Evolutionary conservation across 306 rosid genomes (phyloP).

Genomic region (Coriaria nepalensis): DNA sequence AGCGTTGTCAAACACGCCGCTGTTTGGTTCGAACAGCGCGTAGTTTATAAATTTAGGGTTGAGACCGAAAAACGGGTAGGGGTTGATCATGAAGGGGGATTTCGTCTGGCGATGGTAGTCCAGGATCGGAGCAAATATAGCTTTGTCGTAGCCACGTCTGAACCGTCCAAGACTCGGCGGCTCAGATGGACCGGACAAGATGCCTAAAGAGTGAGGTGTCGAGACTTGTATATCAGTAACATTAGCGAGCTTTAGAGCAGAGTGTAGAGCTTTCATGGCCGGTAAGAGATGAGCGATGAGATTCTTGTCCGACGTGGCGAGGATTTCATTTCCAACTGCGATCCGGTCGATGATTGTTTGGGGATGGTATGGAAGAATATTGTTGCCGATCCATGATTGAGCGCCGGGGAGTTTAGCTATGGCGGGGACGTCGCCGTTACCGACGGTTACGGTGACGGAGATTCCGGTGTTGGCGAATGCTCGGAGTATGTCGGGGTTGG

Average conservation of each 20-base stretch:
- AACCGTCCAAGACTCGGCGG: conserved; percentile 61
- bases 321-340: conserved; percentile 78
- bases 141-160: conserved; percentile 52
- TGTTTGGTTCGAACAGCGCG: conserved; percentile 53
- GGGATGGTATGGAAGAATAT: conserved; percentile 51
- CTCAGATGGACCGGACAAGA: conserved; percentile 33
- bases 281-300: conserved; percentile 62
- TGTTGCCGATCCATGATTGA: conserved; percentile 40
- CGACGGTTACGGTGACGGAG: conserved; percentile 44
- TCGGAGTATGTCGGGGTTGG: conserved; percentile 49
- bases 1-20: conserved; percentile 49
- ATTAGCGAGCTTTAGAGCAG: conserved; percentile 42
- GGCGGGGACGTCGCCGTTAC: conserved; percentile 48
- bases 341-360: conserved; percentile 38
- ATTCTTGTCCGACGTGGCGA: conserved; percentile 64
- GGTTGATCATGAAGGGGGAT: conserved; percentile 63
- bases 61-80: conserved; percentile 73
- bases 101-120: conserved; percentile 45
- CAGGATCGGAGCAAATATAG: conserved; percentile 52
- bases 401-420: conserved; percentile 50
- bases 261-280: conserved; percentile 47
- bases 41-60: conserved; percentile 25
- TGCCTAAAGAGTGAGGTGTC: conserved; percentile 72
- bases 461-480: conserved; percentile 57
- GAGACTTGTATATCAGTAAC: conserved; percentile 37